Percentiles rank a stretch among this genome's conserved stretches.
Conservation (phyloP, 2,329 filamentous ascomycete species). For the Botryotinia globosa region DNA sequence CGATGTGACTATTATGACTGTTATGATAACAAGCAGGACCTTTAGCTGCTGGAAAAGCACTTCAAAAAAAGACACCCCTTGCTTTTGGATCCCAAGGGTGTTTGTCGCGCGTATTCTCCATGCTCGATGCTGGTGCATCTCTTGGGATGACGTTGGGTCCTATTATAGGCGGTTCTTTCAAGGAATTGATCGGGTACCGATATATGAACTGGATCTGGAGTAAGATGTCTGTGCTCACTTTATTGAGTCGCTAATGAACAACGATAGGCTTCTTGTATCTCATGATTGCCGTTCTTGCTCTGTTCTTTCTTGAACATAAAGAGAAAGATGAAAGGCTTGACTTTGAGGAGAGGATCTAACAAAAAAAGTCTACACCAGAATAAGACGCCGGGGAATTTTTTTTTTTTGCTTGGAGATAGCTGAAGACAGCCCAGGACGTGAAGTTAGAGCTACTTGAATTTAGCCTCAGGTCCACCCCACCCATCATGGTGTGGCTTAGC, state of each 20-base stretch:
- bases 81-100: neutral
- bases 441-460: neutral
- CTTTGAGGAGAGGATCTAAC: neutral
- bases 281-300: neutral
- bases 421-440: neutral
- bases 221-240: neutral
- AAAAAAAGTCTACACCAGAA: neutral
- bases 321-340: neutral
- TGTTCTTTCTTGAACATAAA: neutral
- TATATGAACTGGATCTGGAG: slow-evolving; percentile 4
- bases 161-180: neutral
- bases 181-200: neutral
- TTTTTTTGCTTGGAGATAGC: neutral
- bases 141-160: neutral
- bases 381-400: neutral
- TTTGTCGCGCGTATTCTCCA: neutral
- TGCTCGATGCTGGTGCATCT: neutral
- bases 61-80: neutral
- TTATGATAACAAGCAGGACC: neutral
- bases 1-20: neutral
- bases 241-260: neutral
- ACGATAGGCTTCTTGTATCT: slow-evolving; percentile 1
- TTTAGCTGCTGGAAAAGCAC: neutral
- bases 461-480: too few species aligned
- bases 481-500: too few species aligned